phyloP scores from a whole-genome alignment of 2,329 filamentous ascomycete genomes.

The Nemania sp. region DNA sequence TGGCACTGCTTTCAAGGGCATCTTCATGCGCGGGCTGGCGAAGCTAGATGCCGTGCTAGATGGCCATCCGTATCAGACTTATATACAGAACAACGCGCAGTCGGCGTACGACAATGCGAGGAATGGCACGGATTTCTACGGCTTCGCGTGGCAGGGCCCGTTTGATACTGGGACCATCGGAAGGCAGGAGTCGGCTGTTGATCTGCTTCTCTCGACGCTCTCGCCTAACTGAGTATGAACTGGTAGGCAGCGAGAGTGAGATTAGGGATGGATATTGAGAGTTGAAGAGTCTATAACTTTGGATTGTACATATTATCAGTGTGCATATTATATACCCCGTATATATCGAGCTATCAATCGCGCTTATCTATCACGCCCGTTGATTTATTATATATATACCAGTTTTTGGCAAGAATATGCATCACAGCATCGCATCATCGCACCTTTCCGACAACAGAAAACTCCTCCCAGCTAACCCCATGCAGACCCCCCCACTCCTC shows the following conservation, averaged over 20 bases:
- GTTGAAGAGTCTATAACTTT: not conserved
- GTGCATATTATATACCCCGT: too few species aligned
- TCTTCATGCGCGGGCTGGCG: conserved; percentile 61
- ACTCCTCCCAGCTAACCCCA: conserved; percentile 18
- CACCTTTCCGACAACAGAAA: conserved; percentile 1
- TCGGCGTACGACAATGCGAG: conserved; percentile 56
- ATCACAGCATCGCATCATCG: not conserved
- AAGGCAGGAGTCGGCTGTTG: conserved; percentile 57
- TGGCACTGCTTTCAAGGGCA: conserved; percentile 63
- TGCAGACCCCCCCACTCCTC: conserved; percentile 8
- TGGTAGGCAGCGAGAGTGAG: not conserved
- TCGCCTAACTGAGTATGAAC: too few species aligned
- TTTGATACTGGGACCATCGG: conserved; percentile 48
- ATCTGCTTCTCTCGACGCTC: conserved; percentile 56
- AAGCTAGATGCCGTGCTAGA: conserved; percentile 52
- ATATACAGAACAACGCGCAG: conserved; percentile 55
- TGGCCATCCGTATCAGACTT: conserved; percentile 46
- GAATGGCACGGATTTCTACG: conserved; percentile 43
- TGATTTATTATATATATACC: too few species aligned
- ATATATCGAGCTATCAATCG: too few species aligned
- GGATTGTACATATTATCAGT: too few species aligned
- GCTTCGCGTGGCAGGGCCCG: conserved; percentile 58
- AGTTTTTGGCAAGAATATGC: not conserved
- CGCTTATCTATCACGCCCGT: too few species aligned
- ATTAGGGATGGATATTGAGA: not conserved